Conservation (phyloP, 2,329 filamentous ascomycete genomes). For the Emericellopsis atlantica region DNA sequence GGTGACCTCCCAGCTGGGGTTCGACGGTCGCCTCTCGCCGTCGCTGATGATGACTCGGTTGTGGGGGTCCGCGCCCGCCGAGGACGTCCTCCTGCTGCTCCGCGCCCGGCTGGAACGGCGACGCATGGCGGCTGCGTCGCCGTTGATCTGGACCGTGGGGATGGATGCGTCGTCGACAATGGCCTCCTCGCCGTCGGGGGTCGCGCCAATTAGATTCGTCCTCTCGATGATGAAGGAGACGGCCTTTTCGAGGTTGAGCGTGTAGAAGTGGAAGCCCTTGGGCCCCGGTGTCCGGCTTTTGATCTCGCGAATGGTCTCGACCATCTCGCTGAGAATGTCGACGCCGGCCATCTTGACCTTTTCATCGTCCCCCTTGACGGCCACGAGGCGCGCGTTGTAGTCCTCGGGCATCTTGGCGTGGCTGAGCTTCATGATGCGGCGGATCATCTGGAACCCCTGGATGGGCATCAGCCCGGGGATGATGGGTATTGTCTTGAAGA, state of each 20-base stretch:
- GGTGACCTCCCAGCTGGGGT: slow-evolving; percentile 57
- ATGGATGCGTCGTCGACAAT: slow-evolving; percentile 30
- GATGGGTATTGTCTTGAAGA: slow-evolving; percentile 78
- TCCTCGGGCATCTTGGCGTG: slow-evolving; percentile 68
- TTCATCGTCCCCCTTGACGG: slow-evolving; percentile 68
- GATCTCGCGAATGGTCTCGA: slow-evolving; percentile 61
- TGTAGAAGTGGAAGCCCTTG: slow-evolving; percentile 93
- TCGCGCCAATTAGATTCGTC: slow-evolving; percentile 65
- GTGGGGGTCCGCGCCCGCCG: slow-evolving; percentile 70
- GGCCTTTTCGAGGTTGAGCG: slow-evolving; percentile 88
- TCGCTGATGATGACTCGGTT: slow-evolving; percentile 77
- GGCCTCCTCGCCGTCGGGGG: slow-evolving; percentile 37
- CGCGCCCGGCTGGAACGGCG: slow-evolving; percentile 19
- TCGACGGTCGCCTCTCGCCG: slow-evolving; percentile 27
- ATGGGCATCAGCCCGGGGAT: slow-evolving; percentile 96
- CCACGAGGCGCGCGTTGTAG: slow-evolving; percentile 58
- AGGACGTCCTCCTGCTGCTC: slow-evolving; percentile 54
- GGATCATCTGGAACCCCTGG: slow-evolving; percentile 93
- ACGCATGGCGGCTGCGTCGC: slow-evolving; percentile 14
- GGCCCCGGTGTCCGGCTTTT: slow-evolving; percentile 44
- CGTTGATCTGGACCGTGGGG: slow-evolving; percentile 33
- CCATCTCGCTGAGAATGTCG: slow-evolving; percentile 72
- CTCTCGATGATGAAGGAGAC: slow-evolving; percentile 87
- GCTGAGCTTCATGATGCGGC: slow-evolving; percentile 85
- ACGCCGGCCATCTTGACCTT: slow-evolving; percentile 70